Percentiles rank a stretch among this genome's conserved stretches.
These are phyloP conservation scores for Kewa caespitosa DNA, from an alignment of 179 eudicot genomes.

Conservation along the genomic window DNA sequence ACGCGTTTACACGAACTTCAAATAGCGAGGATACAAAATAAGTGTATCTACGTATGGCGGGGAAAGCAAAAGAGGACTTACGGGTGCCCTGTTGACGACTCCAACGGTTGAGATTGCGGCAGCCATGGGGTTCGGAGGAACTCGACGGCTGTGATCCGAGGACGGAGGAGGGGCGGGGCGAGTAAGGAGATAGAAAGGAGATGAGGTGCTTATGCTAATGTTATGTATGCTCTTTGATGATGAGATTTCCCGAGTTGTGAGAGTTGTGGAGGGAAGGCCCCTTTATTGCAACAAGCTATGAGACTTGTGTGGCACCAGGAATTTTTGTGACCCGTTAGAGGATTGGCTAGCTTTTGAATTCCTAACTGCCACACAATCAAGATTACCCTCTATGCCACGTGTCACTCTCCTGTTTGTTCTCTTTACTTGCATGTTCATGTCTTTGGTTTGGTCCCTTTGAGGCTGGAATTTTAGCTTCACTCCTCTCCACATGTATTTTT, in stretches of 20 bases:
- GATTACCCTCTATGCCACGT: conserved; percentile 62
- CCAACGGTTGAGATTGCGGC: conserved; percentile 77
- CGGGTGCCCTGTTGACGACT: conserved; percentile 70
- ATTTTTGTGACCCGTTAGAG: conserved; percentile 23
- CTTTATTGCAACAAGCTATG: conserved; percentile 6
- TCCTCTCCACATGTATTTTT: conserved; percentile 50
- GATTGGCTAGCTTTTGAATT: conserved; percentile 49
- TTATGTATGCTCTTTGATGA: too few relatives aligned
- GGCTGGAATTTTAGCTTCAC: conserved; percentile 36
- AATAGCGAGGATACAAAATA: too few relatives aligned
- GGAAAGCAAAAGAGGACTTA: conserved; percentile 17
- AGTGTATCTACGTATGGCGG: too few relatives aligned
- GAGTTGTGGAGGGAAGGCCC: conserved; percentile 6
- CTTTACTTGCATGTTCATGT: not conserved
- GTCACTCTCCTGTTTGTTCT: conserved; percentile 30
- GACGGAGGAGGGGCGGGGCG: not conserved
- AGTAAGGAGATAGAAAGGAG: not conserved
- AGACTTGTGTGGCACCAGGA: conserved; percentile 30
- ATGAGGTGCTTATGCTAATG: not conserved
- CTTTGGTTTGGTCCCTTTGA: conserved; percentile 23
- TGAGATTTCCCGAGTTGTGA: not conserved
- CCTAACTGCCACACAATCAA: conserved; percentile 67
- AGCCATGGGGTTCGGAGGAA: conserved; percentile 42
- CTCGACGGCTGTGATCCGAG: conserved; percentile 16
- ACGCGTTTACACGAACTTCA: too few relatives aligned